A percentile compares a stretch with the other conserved stretches of the same genome.
phyloP scores from a whole-genome alignment of 1,139 yeast species.

The Hyphopichia fennica region DNA sequence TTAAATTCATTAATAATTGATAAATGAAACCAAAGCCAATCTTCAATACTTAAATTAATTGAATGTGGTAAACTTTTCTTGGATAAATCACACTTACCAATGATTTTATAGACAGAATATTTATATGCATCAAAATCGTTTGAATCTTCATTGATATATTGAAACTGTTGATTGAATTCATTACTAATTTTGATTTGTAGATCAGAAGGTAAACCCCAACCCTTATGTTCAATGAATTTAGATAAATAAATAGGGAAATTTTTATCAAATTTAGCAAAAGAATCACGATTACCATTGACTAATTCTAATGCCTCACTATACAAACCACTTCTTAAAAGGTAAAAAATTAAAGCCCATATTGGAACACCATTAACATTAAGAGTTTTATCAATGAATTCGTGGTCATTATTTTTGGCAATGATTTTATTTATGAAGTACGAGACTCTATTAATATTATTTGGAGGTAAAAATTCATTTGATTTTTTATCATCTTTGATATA shows the following conservation, averaged over 20 bases:
- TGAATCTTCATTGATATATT: conserved; percentile 52
- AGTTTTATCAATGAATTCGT: conserved; percentile 28
- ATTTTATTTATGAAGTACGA: conserved; percentile 62
- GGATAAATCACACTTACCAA: conserved; percentile 86
- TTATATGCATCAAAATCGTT: conserved; percentile 83
- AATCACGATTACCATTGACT: conserved; percentile 36
- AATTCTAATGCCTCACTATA: conserved; percentile 67
- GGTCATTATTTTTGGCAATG: conserved; percentile 36
- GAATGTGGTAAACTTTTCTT: conserved; percentile 71
- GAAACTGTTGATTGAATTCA: conserved; percentile 85
- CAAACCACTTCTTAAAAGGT: conserved; percentile 81
- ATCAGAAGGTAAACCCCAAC: conserved; percentile 56
- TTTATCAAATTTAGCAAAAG: conserved; percentile 79
- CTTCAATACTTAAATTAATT: conserved; percentile 82
- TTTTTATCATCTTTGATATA: conserved; percentile 62
- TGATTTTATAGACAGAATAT: conserved; percentile 83
- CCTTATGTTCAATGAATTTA: conserved; percentile 65
- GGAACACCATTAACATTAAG: conserved; percentile 74
- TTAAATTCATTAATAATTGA: conserved; percentile 62
- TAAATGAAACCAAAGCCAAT: conserved; percentile 96
- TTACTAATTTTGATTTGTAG: conserved; percentile 68
- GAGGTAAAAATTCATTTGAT: conserved; percentile 50
- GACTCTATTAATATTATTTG: conserved; percentile 71
- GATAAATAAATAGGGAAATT: conserved; percentile 79
- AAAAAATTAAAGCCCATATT: conserved; percentile 88